Conservation (phyloP, 2,329 filamentous ascomycete species). For the Xylariaceae sp. region DNA sequence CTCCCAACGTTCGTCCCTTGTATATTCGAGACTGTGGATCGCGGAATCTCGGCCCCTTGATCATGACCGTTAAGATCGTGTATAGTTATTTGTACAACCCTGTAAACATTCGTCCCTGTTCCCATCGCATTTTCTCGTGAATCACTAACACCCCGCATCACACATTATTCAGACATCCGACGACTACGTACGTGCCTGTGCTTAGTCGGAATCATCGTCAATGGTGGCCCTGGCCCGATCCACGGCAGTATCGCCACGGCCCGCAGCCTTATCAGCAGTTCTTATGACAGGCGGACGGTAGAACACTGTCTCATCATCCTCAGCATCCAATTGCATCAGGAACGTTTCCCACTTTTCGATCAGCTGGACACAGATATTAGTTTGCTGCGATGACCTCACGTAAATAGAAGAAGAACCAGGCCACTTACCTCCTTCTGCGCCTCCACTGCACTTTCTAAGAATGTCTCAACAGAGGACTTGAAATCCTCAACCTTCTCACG, state of each 20-base stretch:
- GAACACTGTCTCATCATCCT: conserved; percentile 72
- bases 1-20: conserved; percentile 2
- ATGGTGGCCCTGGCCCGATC: conserved; percentile 55
- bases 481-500: conserved; percentile 98
- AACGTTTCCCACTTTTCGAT: conserved; percentile 98
- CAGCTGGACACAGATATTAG: conserved; percentile 36
- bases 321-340: conserved; percentile 88
- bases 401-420: background rate
- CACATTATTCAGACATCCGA: conserved; percentile 2
- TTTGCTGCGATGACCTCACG: conserved; percentile 3
- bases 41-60: background rate
- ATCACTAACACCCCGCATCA: background rate
- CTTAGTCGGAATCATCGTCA: conserved; percentile 55
- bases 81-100: conserved; percentile 30
- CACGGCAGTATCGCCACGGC: conserved; percentile 52
- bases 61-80: conserved; percentile 1
- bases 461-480: conserved; percentile 96
- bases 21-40: conserved; percentile 4
- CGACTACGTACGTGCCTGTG: conserved; percentile 9
- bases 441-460: conserved; percentile 92
- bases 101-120: conserved; percentile 25
- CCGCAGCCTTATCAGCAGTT: conserved; percentile 41
- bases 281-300: conserved; percentile 59
- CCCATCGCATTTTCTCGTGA: background rate
- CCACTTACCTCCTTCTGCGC: conserved; percentile 88